A percentile compares a stretch with the other conserved stretches of the same genome.
phyloP scores from a whole-genome alignment of 306 rosid species.

The Ormosia semicastrata region DNA sequence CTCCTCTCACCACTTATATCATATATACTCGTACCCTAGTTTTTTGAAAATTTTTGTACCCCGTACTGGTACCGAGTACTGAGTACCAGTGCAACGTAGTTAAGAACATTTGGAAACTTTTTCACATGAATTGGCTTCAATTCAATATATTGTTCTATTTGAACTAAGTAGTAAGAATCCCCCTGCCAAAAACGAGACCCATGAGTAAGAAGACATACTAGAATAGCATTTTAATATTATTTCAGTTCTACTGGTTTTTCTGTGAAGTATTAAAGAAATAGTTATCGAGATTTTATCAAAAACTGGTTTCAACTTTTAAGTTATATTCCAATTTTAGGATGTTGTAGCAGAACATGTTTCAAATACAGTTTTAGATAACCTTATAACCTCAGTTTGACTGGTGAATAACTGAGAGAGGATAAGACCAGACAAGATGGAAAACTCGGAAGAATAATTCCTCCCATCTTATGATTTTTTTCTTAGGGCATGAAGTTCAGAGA shows the following conservation, averaged over 20 bases:
- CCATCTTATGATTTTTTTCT: not conserved
- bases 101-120: not conserved
- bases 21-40: no score
- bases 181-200: not conserved
- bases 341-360: not conserved
- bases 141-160: slow-evolving; percentile 4
- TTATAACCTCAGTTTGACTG: not conserved
- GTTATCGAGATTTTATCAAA: not conserved
- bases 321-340: not conserved
- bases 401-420: not conserved
- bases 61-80: no score
- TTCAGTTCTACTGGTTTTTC: not conserved
- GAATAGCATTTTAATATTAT: not conserved
- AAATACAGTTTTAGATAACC: not conserved
- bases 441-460: not conserved
- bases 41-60: no score
- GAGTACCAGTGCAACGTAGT: no score
- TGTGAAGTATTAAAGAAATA: not conserved
- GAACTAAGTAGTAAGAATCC: not conserved
- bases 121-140: not conserved
- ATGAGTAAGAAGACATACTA: not conserved
- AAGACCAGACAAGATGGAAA: not conserved
- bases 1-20: no score
- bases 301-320: not conserved
- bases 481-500: not conserved